phyloP scores from a whole-genome alignment of 345 rosid genomes.

The Camelina hispida region DNA sequence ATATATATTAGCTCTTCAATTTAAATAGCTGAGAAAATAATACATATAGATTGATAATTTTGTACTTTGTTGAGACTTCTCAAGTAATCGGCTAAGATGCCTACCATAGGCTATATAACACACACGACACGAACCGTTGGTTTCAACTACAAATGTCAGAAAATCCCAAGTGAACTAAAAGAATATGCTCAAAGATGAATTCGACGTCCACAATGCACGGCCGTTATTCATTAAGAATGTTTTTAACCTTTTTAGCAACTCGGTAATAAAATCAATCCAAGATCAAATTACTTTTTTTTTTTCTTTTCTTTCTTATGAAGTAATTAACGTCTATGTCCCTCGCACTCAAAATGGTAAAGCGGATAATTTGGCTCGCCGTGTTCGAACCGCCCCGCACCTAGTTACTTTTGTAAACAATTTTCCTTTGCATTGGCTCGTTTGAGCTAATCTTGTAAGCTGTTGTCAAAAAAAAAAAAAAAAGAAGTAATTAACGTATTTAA shows the following conservation, averaged over 20 bases:
- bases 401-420: too few relatives aligned
- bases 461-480: too few relatives aligned
- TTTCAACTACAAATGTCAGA: background rate
- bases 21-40: background rate
- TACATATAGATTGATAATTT: background rate
- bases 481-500: too few relatives aligned
- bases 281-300: background rate
- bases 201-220: conserved; percentile 32
- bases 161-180: background rate
- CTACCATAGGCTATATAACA: background rate
- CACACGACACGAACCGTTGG: background rate
- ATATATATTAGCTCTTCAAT: background rate
- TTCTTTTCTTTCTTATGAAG: too few relatives aligned
- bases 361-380: too few relatives aligned
- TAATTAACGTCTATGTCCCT: too few relatives aligned
- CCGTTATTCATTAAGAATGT: too few relatives aligned
- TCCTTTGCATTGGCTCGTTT: too few relatives aligned
- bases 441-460: too few relatives aligned
- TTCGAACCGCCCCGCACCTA: too few relatives aligned
- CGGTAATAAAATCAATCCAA: background rate
- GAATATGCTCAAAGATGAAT: conserved; percentile 31
- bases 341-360: too few relatives aligned
- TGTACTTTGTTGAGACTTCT: background rate
- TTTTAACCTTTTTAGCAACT: too few relatives aligned
- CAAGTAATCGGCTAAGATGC: background rate